Percentiles rank a stretch among this genome's conserved stretches.
These are phyloP conservation scores for Colletotrichum eremochloae DNA, from an alignment of 2,329 filamentous ascomycete species.

Conservation along the genomic window DNA sequence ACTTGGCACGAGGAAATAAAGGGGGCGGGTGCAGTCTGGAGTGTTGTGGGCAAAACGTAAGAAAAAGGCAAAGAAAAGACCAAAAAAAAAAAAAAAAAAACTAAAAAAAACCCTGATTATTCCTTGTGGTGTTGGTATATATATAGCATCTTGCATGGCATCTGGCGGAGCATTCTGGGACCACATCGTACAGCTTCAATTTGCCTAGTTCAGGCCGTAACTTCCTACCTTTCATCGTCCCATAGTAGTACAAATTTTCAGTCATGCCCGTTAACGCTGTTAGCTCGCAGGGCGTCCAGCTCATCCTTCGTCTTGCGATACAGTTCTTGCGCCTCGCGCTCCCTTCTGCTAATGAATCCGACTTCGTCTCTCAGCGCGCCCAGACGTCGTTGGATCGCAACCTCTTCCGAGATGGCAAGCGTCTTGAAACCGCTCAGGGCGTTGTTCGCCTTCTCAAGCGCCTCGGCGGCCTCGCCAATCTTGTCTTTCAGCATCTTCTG, in stretches of 20 bases:
- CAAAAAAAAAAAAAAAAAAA: too few species aligned
- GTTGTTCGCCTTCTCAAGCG: constrained; percentile 78
- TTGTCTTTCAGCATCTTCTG: constrained; percentile 85
- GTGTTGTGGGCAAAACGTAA: background rate
- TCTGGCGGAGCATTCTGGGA: background rate
- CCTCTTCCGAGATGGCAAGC: constrained; percentile 83
- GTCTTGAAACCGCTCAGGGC: constrained; percentile 82
- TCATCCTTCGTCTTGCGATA: constrained; percentile 85
- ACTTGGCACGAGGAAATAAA: constrained; percentile 59
- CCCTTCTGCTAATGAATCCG: constrained; percentile 80
- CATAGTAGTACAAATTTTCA: constrained; percentile 20
- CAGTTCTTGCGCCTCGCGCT: constrained; percentile 90
- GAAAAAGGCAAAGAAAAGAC: background rate
- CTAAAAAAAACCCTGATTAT: background rate
- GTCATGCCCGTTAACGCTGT: constrained; percentile 47
- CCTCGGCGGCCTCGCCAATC: constrained; percentile 79
- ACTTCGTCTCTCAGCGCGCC: constrained; percentile 87
- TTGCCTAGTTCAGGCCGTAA: constrained; percentile 20
- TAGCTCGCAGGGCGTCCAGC: constrained; percentile 70
- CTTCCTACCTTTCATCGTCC: background rate
- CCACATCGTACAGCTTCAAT: constrained; percentile 26
- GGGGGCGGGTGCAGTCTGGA: background rate
- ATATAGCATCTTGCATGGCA: constrained; percentile 25
- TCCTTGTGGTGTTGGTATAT: background rate
- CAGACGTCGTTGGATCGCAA: constrained; percentile 78